These are phyloP conservation scores for Brassica juncea DNA, from an alignment of 345 rosid species.

Conservation along the genomic window DNA sequence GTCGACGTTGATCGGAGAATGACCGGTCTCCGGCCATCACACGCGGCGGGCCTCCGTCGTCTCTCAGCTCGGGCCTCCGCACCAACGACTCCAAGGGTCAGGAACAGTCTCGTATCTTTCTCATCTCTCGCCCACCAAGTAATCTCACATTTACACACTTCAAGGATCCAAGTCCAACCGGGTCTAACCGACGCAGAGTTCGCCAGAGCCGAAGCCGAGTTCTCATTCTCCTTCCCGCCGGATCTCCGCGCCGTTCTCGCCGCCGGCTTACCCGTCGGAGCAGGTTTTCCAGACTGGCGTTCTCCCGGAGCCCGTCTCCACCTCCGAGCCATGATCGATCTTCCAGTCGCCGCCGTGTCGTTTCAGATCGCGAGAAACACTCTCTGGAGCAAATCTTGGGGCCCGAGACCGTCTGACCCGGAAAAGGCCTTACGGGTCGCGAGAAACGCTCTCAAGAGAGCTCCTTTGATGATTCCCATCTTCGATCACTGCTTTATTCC, in stretches of 20 bases:
- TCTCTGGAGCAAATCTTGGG: conserved; percentile 93
- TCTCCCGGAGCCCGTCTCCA: conserved; percentile 73
- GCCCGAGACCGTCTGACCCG: conserved; percentile 78
- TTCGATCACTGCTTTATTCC: conserved; percentile 94
- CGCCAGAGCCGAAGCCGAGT: conserved; percentile 86
- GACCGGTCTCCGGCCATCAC: conserved; percentile 86
- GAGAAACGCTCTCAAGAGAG: conserved; percentile 79
- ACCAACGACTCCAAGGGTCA: conserved; percentile 50
- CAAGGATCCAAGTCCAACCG: conserved; percentile 74
- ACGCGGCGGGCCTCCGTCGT: conserved; percentile 91
- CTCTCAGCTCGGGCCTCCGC: conserved; percentile 93
- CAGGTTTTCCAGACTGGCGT: conserved; percentile 97
- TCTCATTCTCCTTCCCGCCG: conserved; percentile 89
- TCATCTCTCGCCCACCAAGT: conserved; percentile 76
- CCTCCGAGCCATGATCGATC: conserved; percentile 79
- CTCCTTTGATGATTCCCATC: conserved; percentile 87
- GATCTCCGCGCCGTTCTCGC: conserved; percentile 86
- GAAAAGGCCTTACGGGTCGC: conserved; percentile 84
- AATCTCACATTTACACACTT: conserved; percentile 61
- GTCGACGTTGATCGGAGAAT: conserved; percentile 98
- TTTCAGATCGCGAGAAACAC: conserved; percentile 87
- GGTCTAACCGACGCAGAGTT: conserved; percentile 86
- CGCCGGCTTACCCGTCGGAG: conserved; percentile 83
- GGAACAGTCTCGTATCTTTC: conserved; percentile 73
- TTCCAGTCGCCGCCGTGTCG: conserved; percentile 87